These are phyloP conservation scores for Paramecium biaurelia DNA, from an alignment of 73 alveolate genomes.

Conservation along the genomic window DNA sequence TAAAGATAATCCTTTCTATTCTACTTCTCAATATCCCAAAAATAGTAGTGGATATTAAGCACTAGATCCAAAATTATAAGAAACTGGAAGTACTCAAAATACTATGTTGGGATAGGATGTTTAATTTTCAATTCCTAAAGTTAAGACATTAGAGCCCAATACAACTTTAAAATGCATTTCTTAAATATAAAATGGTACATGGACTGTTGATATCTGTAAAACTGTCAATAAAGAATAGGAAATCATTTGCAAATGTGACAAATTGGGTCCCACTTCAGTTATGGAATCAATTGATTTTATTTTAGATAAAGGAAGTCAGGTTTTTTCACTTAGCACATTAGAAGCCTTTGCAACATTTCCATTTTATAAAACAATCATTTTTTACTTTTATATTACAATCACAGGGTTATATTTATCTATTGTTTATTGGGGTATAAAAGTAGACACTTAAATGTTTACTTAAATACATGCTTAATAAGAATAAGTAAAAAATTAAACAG, in stretches of 20 bases:
- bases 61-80: background rate
- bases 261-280: background rate
- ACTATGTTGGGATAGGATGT: background rate
- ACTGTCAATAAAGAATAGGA: background rate
- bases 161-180: background rate
- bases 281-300: background rate
- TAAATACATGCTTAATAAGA: background rate
- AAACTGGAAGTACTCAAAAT: background rate
- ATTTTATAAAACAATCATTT: background rate
- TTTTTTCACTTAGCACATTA: background rate
- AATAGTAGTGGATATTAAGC: background rate
- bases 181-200: background rate
- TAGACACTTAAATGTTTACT: background rate
- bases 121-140: background rate
- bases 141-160: background rate
- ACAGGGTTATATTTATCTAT: background rate
- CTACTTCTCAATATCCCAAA: background rate
- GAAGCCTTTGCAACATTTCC: background rate
- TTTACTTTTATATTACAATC: background rate
- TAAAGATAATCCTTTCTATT: background rate
- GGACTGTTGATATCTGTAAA: conserved; percentile 7
- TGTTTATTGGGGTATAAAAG: background rate
- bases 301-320: background rate
- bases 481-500: background rate
- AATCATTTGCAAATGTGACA: background rate